Percentiles rank a stretch among this genome's conserved stretches.
Evolutionary conservation across 495 filamentous ascomycete species (phyloP).

Genomic region (Neurospora sublineolata): DNA sequence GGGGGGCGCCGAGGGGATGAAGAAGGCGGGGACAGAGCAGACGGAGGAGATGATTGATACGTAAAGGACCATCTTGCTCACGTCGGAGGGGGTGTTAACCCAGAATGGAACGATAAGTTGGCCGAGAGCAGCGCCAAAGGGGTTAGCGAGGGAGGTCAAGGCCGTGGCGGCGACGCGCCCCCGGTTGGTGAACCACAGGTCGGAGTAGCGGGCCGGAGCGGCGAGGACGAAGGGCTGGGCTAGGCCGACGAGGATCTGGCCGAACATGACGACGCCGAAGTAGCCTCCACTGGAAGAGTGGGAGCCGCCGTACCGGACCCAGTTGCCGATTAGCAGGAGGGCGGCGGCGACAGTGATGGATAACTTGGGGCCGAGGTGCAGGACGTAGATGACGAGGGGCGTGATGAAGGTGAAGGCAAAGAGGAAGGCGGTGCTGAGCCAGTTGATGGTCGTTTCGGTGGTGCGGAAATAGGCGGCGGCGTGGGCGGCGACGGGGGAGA

Average conservation of each 20-base stretch:
- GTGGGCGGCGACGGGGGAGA: conserved; percentile 69
- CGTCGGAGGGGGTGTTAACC: conserved; percentile 45
- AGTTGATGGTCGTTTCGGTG: conserved; percentile 72
- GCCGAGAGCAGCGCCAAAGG: conserved; percentile 76
- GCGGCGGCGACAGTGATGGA: conserved; percentile 63
- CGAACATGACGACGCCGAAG: conserved; percentile 78
- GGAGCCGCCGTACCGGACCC: conserved; percentile 82
- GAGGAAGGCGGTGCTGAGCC: conserved; percentile 77
- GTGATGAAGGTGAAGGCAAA: conserved; percentile 69
- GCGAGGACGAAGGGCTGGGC: conserved; percentile 87
- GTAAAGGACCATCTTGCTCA: conserved; percentile 77
- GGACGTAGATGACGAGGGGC: conserved; percentile 63
- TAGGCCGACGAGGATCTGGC: conserved; percentile 84
- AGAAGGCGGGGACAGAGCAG: conserved; percentile 66
- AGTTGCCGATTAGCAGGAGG: conserved; percentile 73
- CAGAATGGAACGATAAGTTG: conserved; percentile 76
- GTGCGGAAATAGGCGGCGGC: conserved; percentile 66
- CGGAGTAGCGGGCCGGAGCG: conserved; percentile 82
- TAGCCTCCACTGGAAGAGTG: conserved; percentile 35
- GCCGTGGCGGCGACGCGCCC: conserved; percentile 85
- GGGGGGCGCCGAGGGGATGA: conserved; percentile 70
- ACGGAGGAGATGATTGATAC: conserved; percentile 74
- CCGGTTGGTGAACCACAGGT: conserved; percentile 82
- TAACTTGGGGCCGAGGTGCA: conserved; percentile 69
- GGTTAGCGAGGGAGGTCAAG: conserved; percentile 72